Base-by-base conservation (phyloP, 1,139 yeast genomes). In the Saccharomycopsis phalli region DNA sequence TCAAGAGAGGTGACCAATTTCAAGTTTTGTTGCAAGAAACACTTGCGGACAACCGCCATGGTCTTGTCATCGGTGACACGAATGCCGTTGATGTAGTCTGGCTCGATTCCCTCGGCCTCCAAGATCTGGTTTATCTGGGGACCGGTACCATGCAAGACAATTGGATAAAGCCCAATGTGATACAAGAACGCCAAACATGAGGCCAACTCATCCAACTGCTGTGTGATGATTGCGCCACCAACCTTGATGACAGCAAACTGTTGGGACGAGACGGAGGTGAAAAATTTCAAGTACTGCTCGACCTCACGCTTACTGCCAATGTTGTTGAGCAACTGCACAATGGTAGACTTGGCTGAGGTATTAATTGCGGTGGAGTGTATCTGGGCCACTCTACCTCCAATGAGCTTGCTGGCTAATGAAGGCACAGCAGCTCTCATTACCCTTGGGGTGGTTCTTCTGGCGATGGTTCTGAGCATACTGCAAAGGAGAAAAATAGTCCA, bases 161-260 rank as follows among this genome's bases (percentile, higher is more conserved):
- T 86, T 17, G 99, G 99, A 56, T 88, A 91, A 50, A 91, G 73
- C 6, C 99, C 99, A 44, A 91, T 95, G 58, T 93, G 99, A 66
- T 91, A 91, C 51, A 91, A 69, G 61, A 91, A 91, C 4, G 98
- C 97, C 49, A 91, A 68, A 56, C 97, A 88, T 1, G 95, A 84
- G 0, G 98, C 98, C 52, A 91, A 68, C 61, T 91, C 95, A 11
- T 87, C 82, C 50, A 93, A 66, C 53, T 88, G 93, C 54, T 91
- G 94, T 38, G 97, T 88, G 58, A 91, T 91, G 55, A 93, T 88
- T 32, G 98, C 99, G 51, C 99, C 99, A 32, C 99, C 99, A 31
- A 91, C 98, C 62, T 91, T 91, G 63, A 91, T 91, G 37, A 91
- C 96, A 10, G 99, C 99, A 57, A 91, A 91, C 58, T 91, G 97